Base-by-base conservation (phyloP, 2,329 filamentous ascomycete species). In the Ceratocystiopsis minuta region DNA sequence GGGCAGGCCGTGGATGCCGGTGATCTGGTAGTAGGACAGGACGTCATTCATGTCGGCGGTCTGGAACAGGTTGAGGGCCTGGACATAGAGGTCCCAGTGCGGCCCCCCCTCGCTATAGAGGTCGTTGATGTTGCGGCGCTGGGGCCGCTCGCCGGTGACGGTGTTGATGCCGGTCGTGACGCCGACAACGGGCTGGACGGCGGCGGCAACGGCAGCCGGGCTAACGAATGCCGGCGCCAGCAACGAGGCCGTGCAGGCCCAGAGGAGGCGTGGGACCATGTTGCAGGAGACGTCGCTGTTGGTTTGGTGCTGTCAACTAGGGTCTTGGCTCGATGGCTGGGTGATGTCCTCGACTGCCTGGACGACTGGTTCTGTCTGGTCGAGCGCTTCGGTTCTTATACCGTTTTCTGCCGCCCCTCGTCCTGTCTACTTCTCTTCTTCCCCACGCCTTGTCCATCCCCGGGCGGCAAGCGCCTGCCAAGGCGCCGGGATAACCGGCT, bases 81-180 rank as follows among this genome's bases (percentile, higher is more conserved):
- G 61, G 18, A 72, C 57, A 48, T 67, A 68, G 6, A 72, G 57
- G 38, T 71, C 64, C 65, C 66, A 68, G 48, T 62, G 54, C 9
- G 63, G 57, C 2, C 65, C 65, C 32, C 56, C 58, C 36, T 55
- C 50, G 16, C 54, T 46, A 38, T 62, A 58, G 10, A 73, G 50
- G 6, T 60, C 56, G 48, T 68, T 65, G 46, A 74, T 66, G 45
- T 67, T 65, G 44, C 56, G 54, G 41, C 69, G 61, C 36, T 55
- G 43, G 7, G 69, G 69, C 20, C 61, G 56, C 39, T 60, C 56
- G 3, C 60, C 60, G 14, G 61, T 62, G 16, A 40, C 39, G 14
- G 45, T 37, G 45, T 60, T 53, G 43, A 66, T 55, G 12, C 59
- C 58, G 2, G 53, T 53, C 16, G 51, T 49, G 36, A 57, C 55